These are phyloP conservation scores for Calonectria pteridis DNA, from an alignment of 2,329 filamentous ascomycete genomes.

Conservation along the genomic window DNA sequence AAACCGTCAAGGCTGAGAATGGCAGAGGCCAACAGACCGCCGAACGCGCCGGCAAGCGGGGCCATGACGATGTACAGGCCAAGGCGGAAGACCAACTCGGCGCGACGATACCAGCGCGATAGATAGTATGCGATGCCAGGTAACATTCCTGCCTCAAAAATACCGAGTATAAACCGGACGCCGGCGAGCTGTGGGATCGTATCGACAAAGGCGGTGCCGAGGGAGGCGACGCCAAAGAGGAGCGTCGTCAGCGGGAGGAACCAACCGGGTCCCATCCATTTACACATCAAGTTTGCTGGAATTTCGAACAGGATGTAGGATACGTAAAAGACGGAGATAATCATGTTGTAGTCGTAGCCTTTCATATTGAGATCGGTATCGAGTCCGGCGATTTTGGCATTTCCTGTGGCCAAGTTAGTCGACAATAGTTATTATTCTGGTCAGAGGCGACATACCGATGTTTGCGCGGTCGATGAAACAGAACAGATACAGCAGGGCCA, in stretches of 20 bases:
- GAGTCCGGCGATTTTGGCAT: constrained; percentile 11
- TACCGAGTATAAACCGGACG: not conserved
- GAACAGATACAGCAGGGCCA: not conserved
- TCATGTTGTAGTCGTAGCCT: constrained; percentile 8
- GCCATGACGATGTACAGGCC: constrained; percentile 9
- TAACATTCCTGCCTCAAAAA: not conserved
- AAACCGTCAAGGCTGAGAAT: not conserved
- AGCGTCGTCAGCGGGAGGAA: constrained; percentile 1
- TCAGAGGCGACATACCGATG: not conserved
- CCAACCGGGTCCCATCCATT: constrained; percentile 8
- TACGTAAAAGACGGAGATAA: constrained; percentile 5
- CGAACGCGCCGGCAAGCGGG: not conserved
- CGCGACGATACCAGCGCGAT: not conserved
- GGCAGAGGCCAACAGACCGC: not conserved
- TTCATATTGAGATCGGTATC: constrained; percentile 10
- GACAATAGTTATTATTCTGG: no score
- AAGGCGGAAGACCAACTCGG: constrained; percentile 1
- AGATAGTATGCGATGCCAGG: not conserved
- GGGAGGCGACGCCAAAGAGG: not conserved
- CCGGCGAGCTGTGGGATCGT: not conserved
- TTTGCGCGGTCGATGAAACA: constrained; percentile 9
- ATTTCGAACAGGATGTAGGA: not conserved
- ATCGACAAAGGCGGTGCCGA: not conserved
- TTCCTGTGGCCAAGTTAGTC: not conserved
- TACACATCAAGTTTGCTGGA: not conserved